Percentiles rank a stretch among this genome's conserved stretches.
phyloP scores from a whole-genome alignment of 164 flowering plant genomes.

The Kingdonia uniflora region DNA sequence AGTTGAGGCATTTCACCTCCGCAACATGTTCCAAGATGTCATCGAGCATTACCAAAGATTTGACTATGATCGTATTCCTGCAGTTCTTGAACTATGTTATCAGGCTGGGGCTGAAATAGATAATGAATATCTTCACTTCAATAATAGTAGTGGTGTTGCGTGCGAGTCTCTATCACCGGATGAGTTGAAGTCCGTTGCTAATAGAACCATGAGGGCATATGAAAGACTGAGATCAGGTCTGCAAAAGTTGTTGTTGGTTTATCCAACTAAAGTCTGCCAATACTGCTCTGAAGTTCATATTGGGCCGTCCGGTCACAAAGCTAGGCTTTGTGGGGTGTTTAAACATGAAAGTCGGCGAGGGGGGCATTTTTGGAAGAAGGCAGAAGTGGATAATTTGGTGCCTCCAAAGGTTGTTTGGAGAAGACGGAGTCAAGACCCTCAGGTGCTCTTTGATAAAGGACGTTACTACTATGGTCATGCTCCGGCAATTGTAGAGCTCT shows the following conservation, averaged over 20 bases:
- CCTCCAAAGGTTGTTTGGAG: slow-evolving; percentile 75
- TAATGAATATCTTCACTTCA: slow-evolving; percentile 13
- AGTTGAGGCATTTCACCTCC: slow-evolving; percentile 65
- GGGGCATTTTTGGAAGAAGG: slow-evolving; percentile 80
- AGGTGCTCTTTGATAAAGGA: slow-evolving; percentile 46
- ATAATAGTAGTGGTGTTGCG: slow-evolving; percentile 1
- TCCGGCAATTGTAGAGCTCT: slow-evolving; percentile 79
- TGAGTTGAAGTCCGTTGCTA: slow-evolving; percentile 32
- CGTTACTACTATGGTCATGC: slow-evolving; percentile 77
- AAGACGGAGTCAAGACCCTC: slow-evolving; percentile 75
- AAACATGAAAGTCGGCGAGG: slow-evolving; percentile 72
- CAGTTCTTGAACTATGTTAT: slow-evolving; percentile 74
- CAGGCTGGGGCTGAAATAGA: slow-evolving; percentile 62
- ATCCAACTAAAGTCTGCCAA: slow-evolving; percentile 72
- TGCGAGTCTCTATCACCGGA: slow-evolving; percentile 15
- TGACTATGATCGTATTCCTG: slow-evolving; percentile 75
- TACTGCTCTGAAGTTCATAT: slow-evolving; percentile 86
- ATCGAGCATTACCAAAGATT: slow-evolving; percentile 70
- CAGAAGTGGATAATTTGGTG: slow-evolving; percentile 67
- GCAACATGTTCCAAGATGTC: slow-evolving; percentile 47
- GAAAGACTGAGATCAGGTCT: slow-evolving; percentile 62
- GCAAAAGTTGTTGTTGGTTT: slow-evolving; percentile 50
- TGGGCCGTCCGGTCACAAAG: slow-evolving; percentile 81
- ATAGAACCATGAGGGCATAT: slow-evolving; percentile 69
- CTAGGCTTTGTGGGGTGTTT: slow-evolving; percentile 77